Conservation (phyloP, 2,329 filamentous ascomycete species). For the Alternaria ventricosa region DNA sequence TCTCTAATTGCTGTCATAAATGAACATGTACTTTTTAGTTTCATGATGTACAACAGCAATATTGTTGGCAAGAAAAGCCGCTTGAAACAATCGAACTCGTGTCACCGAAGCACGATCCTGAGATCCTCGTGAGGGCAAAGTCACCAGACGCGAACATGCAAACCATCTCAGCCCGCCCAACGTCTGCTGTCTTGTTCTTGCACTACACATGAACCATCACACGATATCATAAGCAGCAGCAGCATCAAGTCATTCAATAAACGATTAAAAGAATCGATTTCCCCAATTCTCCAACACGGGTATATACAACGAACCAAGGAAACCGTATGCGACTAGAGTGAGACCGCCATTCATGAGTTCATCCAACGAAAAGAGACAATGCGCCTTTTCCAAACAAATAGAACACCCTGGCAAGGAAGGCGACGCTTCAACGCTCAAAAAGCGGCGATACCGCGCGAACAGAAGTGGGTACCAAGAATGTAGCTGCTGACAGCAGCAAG, state of each 20-base stretch:
- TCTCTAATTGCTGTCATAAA: neutral
- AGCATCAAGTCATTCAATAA: neutral
- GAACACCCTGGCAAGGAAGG: neutral
- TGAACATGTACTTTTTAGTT: too few relatives aligned
- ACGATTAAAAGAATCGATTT: neutral
- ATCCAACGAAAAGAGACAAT: neutral
- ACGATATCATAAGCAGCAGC: neutral
- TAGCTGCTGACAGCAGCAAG: neutral
- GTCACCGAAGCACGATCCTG: too few relatives aligned
- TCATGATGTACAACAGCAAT: too few relatives aligned
- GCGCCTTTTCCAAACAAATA: neutral
- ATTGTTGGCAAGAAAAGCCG: too few relatives aligned
- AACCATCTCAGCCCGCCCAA: too few relatives aligned
- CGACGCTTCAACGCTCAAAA: constrained; percentile 10
- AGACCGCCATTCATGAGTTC: constrained; percentile 1
- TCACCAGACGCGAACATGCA: too few relatives aligned
- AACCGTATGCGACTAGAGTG: neutral
- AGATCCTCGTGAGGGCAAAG: too few relatives aligned
- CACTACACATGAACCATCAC: neutral
- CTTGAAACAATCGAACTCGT: too few relatives aligned
- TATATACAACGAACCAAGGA: constrained; percentile 1
- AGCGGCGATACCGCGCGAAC: neutral
- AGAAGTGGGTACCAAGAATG: neutral
- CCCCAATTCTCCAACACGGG: neutral
- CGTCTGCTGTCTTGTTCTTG: too few relatives aligned